Evolutionary conservation across 2,329 filamentous ascomycete genomes (phyloP).

Genomic region (Pseudogymnoascus sp.): DNA sequence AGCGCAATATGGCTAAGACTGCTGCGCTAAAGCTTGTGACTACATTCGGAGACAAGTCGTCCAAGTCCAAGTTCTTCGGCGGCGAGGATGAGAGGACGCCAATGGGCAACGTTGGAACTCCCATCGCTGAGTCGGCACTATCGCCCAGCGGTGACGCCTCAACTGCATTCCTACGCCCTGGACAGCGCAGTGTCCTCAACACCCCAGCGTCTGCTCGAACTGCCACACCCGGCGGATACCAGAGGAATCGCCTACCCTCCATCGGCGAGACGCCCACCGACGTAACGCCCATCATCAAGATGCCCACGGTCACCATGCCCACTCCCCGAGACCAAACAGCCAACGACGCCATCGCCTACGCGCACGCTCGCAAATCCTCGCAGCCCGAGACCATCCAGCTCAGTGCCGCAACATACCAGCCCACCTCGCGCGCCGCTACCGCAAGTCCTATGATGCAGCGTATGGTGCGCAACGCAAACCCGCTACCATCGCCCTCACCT

Average conservation of each 20-base stretch:
- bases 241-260: slow-evolving; percentile 61
- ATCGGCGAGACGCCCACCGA: slow-evolving; percentile 62
- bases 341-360: slow-evolving; percentile 22
- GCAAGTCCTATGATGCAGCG: slow-evolving; percentile 57
- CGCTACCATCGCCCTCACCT: slow-evolving; percentile 60
- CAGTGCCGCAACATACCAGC: slow-evolving; percentile 28
- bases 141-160: slow-evolving; percentile 59
- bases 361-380: slow-evolving; percentile 24
- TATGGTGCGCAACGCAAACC: slow-evolving; percentile 36
- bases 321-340: slow-evolving; percentile 12
- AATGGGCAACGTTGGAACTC: slow-evolving; percentile 74
- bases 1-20: slow-evolving; percentile 60
- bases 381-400: slow-evolving; percentile 31
- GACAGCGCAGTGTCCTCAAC: slow-evolving; percentile 59
- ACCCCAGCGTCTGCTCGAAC: slow-evolving; percentile 61
- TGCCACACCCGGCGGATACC: slow-evolving; percentile 51
- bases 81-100: slow-evolving; percentile 60
- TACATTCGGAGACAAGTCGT: slow-evolving; percentile 60
- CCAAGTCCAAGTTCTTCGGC: slow-evolving; percentile 57
- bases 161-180: slow-evolving; percentile 60
- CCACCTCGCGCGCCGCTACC: slow-evolving; percentile 45
- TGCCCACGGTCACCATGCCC: slow-evolving; percentile 13
- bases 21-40: slow-evolving; percentile 88
- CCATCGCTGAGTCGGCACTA: slow-evolving; percentile 71
- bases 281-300: slow-evolving; percentile 24